Evolutionary conservation across 2,329 filamentous ascomycete genomes (phyloP).

Genomic region (Alternaria triticimaculans): DNA sequence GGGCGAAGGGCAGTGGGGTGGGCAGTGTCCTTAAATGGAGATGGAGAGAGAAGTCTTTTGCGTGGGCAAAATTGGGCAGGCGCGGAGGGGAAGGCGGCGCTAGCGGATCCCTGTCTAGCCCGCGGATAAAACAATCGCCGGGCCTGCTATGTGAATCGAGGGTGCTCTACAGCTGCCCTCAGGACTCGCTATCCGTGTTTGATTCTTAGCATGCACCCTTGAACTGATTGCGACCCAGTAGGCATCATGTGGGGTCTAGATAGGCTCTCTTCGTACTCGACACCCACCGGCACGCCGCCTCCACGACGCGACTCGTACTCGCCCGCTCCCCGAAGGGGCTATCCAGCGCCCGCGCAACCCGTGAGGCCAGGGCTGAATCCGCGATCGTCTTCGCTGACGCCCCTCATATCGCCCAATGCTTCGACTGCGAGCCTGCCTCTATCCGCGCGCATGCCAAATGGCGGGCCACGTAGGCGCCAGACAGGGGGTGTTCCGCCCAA

Average conservation of each 20-base stretch:
- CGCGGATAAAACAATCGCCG: constrained; percentile 30
- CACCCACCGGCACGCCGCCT: constrained; percentile 67
- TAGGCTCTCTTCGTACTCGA: constrained; percentile 76
- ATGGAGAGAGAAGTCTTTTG: constrained; percentile 39
- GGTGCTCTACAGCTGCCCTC: neutral
- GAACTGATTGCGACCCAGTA: neutral
- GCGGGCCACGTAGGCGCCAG: constrained; percentile 69
- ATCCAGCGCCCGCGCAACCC: constrained; percentile 72
- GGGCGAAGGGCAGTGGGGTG: constrained; percentile 37
- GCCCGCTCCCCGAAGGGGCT: constrained; percentile 71
- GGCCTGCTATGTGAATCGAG: neutral
- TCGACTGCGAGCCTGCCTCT: constrained; percentile 77
- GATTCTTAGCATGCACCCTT: constrained; percentile 1
- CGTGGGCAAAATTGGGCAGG: constrained; percentile 25
- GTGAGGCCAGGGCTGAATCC: constrained; percentile 72
- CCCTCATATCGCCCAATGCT: constrained; percentile 73
- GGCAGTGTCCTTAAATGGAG: constrained; percentile 34
- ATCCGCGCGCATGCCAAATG: constrained; percentile 70
- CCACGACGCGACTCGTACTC: constrained; percentile 72
- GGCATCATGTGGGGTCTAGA: constrained; percentile 80
- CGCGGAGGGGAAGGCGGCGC: constrained; percentile 35
- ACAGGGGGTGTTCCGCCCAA: constrained; percentile 58
- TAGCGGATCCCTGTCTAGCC: constrained; percentile 32
- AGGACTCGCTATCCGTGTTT: neutral
- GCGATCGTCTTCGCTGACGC: constrained; percentile 74